Percentiles rank a stretch among this genome's conserved stretches.
phyloP scores from a whole-genome alignment of 805 yeast genomes.

The Wilhelminamyces savonicus region DNA sequence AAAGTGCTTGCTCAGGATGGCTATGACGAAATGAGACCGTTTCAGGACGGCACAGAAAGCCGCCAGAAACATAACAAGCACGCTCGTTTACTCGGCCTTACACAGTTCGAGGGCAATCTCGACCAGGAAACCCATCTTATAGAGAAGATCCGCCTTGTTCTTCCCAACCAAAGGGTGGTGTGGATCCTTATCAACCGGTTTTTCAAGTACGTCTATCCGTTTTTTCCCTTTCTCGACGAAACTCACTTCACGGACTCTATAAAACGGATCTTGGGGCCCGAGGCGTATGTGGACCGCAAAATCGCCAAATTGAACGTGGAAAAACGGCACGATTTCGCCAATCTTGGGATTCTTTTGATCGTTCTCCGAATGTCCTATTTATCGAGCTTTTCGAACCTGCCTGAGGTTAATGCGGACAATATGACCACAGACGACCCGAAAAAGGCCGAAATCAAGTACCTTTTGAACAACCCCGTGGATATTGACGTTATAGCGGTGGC shows the following conservation, averaged over 20 bases:
- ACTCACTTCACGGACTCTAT: constrained; percentile 28
- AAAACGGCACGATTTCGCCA: constrained; percentile 40
- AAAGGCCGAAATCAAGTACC: constrained; percentile 14
- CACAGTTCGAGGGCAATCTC: constrained; percentile 23
- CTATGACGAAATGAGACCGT: constrained; percentile 15
- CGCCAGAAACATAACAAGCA: constrained; percentile 18
- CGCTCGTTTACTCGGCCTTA: constrained; percentile 28
- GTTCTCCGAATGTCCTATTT: constrained; percentile 51
- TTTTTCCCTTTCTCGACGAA: constrained; percentile 16
- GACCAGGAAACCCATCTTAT: constrained; percentile 17
- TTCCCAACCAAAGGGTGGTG: constrained; percentile 10
- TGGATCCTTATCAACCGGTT: constrained; percentile 11
- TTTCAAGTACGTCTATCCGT: constrained; percentile 13
- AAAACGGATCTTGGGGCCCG: constrained; percentile 34
- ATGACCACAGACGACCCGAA: constrained; percentile 1
- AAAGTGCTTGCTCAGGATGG: constrained; percentile 20
- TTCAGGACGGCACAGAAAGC: constrained; percentile 4
- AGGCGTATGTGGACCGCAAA: constrained; percentile 5
- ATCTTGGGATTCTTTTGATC: constrained; percentile 45
- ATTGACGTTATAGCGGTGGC: constrained; percentile 26
- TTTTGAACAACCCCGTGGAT: constrained; percentile 23
- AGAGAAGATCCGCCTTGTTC: constrained; percentile 10
- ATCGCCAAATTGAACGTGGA: constrained; percentile 22
- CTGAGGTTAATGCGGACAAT: constrained; percentile 6
- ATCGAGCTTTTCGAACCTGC: constrained; percentile 26